Conservation (phyloP, 441 rosid species). For the Euphorbia celastroides region DNA sequence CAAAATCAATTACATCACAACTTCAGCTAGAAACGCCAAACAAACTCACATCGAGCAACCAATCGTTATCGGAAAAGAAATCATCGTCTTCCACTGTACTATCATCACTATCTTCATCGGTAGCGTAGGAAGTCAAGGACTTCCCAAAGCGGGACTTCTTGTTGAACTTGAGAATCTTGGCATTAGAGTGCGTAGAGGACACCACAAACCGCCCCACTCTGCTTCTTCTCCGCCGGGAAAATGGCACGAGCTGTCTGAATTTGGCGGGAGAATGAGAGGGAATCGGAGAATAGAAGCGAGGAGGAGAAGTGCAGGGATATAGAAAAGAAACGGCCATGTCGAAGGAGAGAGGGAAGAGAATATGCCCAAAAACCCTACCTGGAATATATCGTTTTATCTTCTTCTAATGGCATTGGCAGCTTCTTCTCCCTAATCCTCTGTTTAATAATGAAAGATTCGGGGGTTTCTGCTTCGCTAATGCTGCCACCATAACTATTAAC, state of each 20-base stretch:
- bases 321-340: slow-evolving; percentile 27
- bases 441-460: background rate
- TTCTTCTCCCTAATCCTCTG: background rate
- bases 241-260: background rate
- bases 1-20: background rate
- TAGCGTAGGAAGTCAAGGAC: slow-evolving; percentile 40
- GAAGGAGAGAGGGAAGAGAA: slow-evolving; percentile 16
- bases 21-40: background rate
- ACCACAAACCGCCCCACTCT: slow-evolving; percentile 28
- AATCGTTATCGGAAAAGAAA: slow-evolving; percentile 29
- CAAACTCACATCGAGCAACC: slow-evolving; percentile 54
- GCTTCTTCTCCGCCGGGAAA: background rate
- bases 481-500: background rate
- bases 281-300: slow-evolving; percentile 4
- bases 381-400: background rate
- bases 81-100: slow-evolving; percentile 34
- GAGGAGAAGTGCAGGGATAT: slow-evolving; percentile 3
- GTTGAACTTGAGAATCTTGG: slow-evolving; percentile 68
- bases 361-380: slow-evolving; percentile 37
- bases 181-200: slow-evolving; percentile 60
- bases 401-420: background rate
- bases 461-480: background rate
- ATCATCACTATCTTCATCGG: slow-evolving; percentile 39
- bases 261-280: background rate
- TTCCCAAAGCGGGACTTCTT: slow-evolving; percentile 61